Percentiles rank a stretch among this genome's conserved stretches.
Conservation (phyloP, 2,329 filamentous ascomycete species). For the Colletotrichum cordylinicola region DNA sequence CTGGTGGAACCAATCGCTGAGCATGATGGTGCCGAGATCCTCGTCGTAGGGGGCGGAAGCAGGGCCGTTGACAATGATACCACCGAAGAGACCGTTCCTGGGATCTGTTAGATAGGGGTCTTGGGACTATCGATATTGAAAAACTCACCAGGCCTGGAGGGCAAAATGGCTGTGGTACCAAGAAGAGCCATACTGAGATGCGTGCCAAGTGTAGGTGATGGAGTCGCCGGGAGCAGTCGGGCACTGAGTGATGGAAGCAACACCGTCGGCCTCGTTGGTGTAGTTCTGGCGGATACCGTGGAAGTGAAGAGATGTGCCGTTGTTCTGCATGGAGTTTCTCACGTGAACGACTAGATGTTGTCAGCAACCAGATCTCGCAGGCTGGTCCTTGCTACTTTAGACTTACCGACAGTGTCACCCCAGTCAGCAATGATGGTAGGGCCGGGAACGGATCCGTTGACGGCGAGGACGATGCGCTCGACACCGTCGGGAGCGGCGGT, state of each 20-base stretch:
- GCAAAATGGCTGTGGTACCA: constrained; percentile 69
- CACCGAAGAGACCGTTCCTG: constrained; percentile 58
- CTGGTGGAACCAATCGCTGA: constrained; percentile 64
- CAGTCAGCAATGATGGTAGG: constrained; percentile 62
- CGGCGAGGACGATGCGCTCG: constrained; percentile 42
- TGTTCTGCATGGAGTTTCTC: constrained; percentile 54
- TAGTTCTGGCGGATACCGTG: constrained; percentile 64
- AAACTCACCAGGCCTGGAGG: constrained; percentile 46
- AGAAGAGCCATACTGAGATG: constrained; percentile 58
- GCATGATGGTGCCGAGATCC: constrained; percentile 64
- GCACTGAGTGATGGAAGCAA: constrained; percentile 54
- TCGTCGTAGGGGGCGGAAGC: constrained; percentile 64
- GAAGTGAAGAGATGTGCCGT: constrained; percentile 59
- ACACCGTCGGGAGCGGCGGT: constrained; percentile 52
- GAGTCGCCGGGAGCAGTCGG: constrained; percentile 56
- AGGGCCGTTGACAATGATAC: constrained; percentile 66
- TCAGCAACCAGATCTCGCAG: constrained; percentile 7
- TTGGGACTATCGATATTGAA: not conserved
- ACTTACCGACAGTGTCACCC: constrained; percentile 33
- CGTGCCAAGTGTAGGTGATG: constrained; percentile 63
- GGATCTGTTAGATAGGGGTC: constrained; percentile 25
- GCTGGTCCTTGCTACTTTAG: not conserved
- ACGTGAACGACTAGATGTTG: constrained; percentile 46
- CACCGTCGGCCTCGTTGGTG: constrained; percentile 62
- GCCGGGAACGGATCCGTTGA: constrained; percentile 66